Conservation (phyloP, 75 land plant genomes). For the Cunninghamia lanceolata region DNA sequence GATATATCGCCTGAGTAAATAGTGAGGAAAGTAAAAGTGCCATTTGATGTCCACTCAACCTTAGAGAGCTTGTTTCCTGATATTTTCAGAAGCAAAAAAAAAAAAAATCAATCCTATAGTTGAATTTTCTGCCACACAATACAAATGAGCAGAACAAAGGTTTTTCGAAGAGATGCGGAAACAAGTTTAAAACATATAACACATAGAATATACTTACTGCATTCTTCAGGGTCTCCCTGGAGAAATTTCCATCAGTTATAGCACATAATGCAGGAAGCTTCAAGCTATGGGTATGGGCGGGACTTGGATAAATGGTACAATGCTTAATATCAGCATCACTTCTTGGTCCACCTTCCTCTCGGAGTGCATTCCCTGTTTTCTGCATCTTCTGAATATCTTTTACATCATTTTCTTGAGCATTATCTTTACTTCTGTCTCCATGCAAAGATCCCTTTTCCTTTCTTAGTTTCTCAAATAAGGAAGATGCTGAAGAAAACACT, state of each 20-base stretch:
- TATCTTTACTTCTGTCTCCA: constrained; percentile 20
- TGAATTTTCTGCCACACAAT: background rate
- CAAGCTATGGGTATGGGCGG: constrained; percentile 34
- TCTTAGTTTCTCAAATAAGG: constrained; percentile 79
- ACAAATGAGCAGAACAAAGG: background rate
- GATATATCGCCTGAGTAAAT: constrained; percentile 60
- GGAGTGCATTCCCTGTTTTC: constrained; percentile 2
- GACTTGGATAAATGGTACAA: constrained; percentile 36
- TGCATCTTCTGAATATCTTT: constrained; percentile 5
- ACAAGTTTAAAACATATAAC: background rate
- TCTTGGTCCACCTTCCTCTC: constrained; percentile 9
- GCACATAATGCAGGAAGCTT: constrained; percentile 18
- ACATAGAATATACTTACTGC: background rate
- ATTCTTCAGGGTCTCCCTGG: background rate
- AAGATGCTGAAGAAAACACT: constrained; percentile 89
- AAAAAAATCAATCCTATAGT: background rate
- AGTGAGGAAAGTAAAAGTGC: constrained; percentile 78
- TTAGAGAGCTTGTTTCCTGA: constrained; percentile 57
- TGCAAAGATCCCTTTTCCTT: constrained; percentile 37
- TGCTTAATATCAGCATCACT: constrained; percentile 17
- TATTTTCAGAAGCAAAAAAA: background rate
- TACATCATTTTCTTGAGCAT: constrained; percentile 4
- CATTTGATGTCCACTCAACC: constrained; percentile 77
- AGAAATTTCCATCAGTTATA: constrained; percentile 20
- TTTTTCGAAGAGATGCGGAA: background rate